Conservation (phyloP, 306 rosid species). For the Prunus kanzakura region DNA sequence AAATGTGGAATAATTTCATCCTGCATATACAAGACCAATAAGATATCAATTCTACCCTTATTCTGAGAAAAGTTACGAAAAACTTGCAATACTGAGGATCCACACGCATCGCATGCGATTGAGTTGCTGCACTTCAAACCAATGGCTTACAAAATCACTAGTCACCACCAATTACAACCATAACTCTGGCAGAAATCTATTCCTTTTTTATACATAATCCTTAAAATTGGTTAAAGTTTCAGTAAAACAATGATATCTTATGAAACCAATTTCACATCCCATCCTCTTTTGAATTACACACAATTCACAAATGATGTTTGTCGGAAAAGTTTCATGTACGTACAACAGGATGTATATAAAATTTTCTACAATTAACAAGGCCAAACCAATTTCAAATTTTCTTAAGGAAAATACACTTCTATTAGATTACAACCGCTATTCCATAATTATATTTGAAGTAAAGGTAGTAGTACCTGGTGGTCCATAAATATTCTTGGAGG, state of each 20-base stretch:
- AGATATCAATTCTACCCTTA: constrained; percentile 9
- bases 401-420: not conserved
- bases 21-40: constrained; percentile 35
- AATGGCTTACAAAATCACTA: not conserved
- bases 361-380: not conserved
- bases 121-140: not conserved
- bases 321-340: not conserved
- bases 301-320: too few species aligned
- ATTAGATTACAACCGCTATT: not conserved
- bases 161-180: not conserved
- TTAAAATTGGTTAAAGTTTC: not conserved
- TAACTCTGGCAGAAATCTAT: not conserved
- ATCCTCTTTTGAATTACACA: not conserved
- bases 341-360: not conserved
- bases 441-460: not conserved
- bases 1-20: constrained; percentile 84
- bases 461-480: constrained; percentile 47
- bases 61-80: not conserved
- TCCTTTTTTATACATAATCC: not conserved
- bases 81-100: not conserved
- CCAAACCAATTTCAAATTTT: not conserved
- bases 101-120: too few species aligned
- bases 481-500: constrained; percentile 91
- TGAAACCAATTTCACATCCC: too few species aligned
- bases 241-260: not conserved